Conservation (phyloP, 352 stramenopile genomes). For the Pythium plurisporium region DNA sequence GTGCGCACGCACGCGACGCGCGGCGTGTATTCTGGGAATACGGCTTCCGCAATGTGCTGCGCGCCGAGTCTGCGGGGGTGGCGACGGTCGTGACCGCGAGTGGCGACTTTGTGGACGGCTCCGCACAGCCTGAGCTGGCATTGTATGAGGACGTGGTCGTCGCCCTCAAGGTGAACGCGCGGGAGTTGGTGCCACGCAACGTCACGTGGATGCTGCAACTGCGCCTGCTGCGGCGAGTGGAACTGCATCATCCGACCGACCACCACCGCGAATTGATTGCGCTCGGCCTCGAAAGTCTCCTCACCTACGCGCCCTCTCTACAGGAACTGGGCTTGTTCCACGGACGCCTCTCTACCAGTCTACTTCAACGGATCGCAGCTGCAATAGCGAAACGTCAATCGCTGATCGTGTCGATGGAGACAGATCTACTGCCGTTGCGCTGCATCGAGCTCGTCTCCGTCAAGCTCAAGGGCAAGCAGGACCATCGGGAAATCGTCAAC, state of each 20-base stretch:
- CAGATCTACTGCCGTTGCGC: not conserved
- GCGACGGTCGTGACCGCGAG: not conserved
- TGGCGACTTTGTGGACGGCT: not conserved
- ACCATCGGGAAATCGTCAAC: constrained; percentile 35
- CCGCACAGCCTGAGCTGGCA: not conserved
- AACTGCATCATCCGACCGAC: constrained; percentile 66
- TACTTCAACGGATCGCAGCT: constrained; percentile 36
- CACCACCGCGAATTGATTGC: constrained; percentile 34
- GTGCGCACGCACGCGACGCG: not conserved
- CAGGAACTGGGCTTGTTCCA: constrained; percentile 67
- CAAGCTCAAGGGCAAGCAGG: constrained; percentile 34
- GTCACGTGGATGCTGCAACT: constrained; percentile 38
- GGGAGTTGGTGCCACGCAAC: constrained; percentile 55
- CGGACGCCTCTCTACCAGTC: constrained; percentile 44
- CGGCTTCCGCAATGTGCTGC: constrained; percentile 11
- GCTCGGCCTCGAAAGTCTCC: constrained; percentile 29
- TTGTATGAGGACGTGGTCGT: constrained; percentile 59
- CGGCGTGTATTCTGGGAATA: constrained; percentile 23
- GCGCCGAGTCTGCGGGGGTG: not conserved
- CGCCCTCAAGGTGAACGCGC: constrained; percentile 54
- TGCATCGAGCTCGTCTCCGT: constrained; percentile 65
- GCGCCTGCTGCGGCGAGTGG: constrained; percentile 38
- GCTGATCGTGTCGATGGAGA: not conserved
- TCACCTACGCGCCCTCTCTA: constrained; percentile 31
- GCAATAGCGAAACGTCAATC: constrained; percentile 21